These are phyloP conservation scores for Aquilaria yunnanensis DNA, from an alignment of 345 rosid species.

Conservation along the genomic window DNA sequence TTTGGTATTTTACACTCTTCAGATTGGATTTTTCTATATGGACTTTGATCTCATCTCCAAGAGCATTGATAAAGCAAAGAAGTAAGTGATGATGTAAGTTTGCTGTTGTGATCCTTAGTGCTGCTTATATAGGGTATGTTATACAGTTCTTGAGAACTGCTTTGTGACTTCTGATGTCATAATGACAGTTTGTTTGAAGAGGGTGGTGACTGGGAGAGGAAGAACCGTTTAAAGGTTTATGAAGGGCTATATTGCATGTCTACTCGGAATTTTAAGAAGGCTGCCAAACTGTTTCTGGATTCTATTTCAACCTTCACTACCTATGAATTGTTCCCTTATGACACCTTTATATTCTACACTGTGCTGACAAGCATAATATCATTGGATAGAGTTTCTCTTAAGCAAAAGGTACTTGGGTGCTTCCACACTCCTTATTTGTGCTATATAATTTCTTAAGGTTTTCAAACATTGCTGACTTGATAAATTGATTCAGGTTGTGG, in stretches of 20 bases:
- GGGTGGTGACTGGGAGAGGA: conserved; percentile 99
- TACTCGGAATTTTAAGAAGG: conserved; percentile 84
- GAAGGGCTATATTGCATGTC: conserved; percentile 96
- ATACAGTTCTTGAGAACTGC: not conserved
- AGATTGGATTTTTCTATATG: conserved; percentile 87
- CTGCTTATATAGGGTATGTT: conserved; percentile 3
- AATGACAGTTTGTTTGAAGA: conserved; percentile 88
- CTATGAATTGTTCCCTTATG: conserved; percentile 91
- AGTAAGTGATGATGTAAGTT: conserved; percentile 32
- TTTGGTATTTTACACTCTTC: conserved; percentile 82
- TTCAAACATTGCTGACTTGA: conserved; percentile 1
- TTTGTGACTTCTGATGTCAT: conserved; percentile 4
- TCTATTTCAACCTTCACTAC: conserved; percentile 99
- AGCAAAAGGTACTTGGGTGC: conserved; percentile 68
- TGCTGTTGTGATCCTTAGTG: conserved; percentile 6
- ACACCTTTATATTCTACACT: conserved; percentile 92
- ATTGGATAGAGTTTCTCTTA: conserved; percentile 89
- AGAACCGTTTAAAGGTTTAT: conserved; percentile 93
- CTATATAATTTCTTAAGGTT: not conserved
- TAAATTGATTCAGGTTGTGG: conserved; percentile 65
- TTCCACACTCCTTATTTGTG: conserved; percentile 8
- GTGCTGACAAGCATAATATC: conserved; percentile 93
- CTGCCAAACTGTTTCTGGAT: conserved; percentile 84
- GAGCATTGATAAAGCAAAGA: conserved; percentile 97
- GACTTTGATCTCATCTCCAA: conserved; percentile 91